Percentiles rank a stretch among this genome's conserved stretches.
phyloP scores from a whole-genome alignment of 2,329 filamentous ascomycete species.

The Phialocephala sp. region DNA sequence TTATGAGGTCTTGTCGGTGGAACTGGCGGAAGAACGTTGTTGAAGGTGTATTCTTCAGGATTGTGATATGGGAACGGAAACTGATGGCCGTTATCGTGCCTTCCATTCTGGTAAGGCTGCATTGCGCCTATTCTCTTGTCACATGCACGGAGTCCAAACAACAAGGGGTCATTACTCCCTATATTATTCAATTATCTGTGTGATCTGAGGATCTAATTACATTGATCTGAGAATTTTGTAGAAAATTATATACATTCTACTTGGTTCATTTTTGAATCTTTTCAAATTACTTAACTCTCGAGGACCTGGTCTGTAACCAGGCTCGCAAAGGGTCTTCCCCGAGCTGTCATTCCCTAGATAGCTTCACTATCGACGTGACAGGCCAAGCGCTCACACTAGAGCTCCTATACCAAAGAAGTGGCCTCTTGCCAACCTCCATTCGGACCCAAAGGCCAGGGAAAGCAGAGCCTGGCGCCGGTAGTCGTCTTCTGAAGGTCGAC shows the following conservation, averaged over 20 bases:
- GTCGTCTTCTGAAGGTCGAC: background rate
- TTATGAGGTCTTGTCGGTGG: background rate
- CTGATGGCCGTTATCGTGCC: slow-evolving; percentile 1
- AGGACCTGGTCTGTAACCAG: background rate
- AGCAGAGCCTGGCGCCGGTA: background rate
- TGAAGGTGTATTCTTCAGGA: background rate
- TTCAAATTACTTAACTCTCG: background rate
- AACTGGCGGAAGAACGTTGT: background rate
- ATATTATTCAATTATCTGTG: background rate
- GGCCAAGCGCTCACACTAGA: background rate
- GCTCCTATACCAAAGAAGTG: background rate
- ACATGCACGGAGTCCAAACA: slow-evolving; percentile 14
- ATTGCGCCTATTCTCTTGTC: slow-evolving; percentile 20
- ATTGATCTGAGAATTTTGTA: background rate
- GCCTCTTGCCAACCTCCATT: background rate
- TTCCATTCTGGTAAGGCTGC: slow-evolving; percentile 18
- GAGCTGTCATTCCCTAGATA: background rate
- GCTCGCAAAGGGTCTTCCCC: background rate
- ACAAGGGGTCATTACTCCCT: background rate
- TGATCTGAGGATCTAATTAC: background rate
- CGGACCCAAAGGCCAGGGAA: background rate
- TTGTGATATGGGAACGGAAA: background rate
- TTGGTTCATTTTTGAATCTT: background rate
- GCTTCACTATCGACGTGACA: background rate
- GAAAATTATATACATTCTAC: background rate